A percentile compares a stretch with the other conserved stretches of the same genome.
phyloP scores from a whole-genome alignment of 2,329 filamentous ascomycete genomes.

The Pyrenophora teres region DNA sequence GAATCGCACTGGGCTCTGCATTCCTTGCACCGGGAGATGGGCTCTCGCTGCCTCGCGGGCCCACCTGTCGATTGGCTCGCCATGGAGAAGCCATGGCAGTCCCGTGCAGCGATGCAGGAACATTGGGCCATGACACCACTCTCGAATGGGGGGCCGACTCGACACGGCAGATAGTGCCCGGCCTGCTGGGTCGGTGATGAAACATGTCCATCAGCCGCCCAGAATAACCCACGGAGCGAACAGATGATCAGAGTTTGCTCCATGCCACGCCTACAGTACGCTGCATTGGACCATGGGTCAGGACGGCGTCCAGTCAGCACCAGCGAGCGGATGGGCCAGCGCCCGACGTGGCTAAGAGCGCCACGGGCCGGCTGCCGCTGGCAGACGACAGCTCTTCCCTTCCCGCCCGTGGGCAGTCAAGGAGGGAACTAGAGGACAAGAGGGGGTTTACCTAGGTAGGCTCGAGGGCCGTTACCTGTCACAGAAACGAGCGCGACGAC shows the following conservation, averaged over 20 bases:
- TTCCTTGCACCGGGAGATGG: constrained; percentile 47
- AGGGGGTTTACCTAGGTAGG: constrained; percentile 10
- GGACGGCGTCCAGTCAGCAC: constrained; percentile 37
- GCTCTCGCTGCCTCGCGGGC: constrained; percentile 24
- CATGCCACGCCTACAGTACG: constrained; percentile 19
- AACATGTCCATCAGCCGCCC: constrained; percentile 47
- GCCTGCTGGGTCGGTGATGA: constrained; percentile 42
- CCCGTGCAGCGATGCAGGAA: constrained; percentile 50
- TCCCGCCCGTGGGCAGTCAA: constrained; percentile 25
- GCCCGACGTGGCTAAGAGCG: constrained; percentile 31
- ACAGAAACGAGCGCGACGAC: constrained; percentile 29
- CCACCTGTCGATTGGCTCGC: constrained; percentile 37
- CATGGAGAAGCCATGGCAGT: constrained; percentile 38
- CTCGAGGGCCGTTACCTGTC: constrained; percentile 43
- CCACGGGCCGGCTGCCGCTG: constrained; percentile 44
- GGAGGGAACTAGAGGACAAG: constrained; percentile 19
- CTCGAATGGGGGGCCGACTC: constrained; percentile 41
- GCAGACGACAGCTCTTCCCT: constrained; percentile 30
- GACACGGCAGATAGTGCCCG: constrained; percentile 44
- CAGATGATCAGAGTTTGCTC: constrained; percentile 44
- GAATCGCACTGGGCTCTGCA: constrained; percentile 44
- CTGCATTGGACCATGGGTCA: constrained; percentile 32
- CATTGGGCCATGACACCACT: constrained; percentile 48
- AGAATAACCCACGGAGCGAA: constrained; percentile 46
- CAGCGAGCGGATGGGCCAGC: constrained; percentile 25